A percentile compares a stretch with the other conserved stretches of the same genome.
Conservation (phyloP, 768 basidiomycete species). For the Lentinus brumalis region DNA sequence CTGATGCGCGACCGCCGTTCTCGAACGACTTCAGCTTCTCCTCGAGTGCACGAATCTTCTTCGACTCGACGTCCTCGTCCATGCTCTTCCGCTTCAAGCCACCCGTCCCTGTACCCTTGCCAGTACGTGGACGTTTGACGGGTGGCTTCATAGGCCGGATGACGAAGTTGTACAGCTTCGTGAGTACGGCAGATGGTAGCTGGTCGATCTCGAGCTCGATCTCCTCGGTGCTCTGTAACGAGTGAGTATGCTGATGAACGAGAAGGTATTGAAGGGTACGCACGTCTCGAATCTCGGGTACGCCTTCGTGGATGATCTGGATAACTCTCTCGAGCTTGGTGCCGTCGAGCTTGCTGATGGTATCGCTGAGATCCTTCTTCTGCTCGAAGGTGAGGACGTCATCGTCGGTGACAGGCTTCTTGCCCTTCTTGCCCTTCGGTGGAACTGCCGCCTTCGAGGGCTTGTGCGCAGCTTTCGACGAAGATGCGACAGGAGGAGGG, state of each 20-base stretch:
- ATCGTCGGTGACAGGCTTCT: constrained; percentile 70
- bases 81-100: constrained; percentile 93
- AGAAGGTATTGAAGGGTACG: constrained; percentile 34
- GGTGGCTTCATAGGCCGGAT: constrained; percentile 70
- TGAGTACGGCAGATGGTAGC: constrained; percentile 82
- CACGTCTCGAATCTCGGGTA: constrained; percentile 92
- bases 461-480: constrained; percentile 52
- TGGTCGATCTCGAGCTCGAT: constrained; percentile 98
- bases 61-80: constrained; percentile 95
- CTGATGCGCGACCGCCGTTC: constrained; percentile 38
- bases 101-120: constrained; percentile 85
- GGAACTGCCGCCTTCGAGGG: constrained; percentile 48
- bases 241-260: constrained; percentile 4
- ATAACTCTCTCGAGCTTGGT: constrained; percentile 87
- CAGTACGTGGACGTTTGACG: constrained; percentile 63
- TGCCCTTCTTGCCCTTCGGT: constrained; percentile 60
- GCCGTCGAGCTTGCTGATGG: constrained; percentile 85
- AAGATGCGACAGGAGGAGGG: constrained; percentile 55
- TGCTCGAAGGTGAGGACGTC: constrained; percentile 91
- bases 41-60: constrained; percentile 91
- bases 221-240: constrained; percentile 84
- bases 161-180: constrained; percentile 95
- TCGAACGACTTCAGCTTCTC: constrained; percentile 86
- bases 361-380: constrained; percentile 97
- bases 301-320: constrained; percentile 91